Evolutionary conservation across 176 grass and related monocot genomes (phyloP), one percentile per base, ranked within the genome.

Genomic region (Cenchrus americanus): DNA sequence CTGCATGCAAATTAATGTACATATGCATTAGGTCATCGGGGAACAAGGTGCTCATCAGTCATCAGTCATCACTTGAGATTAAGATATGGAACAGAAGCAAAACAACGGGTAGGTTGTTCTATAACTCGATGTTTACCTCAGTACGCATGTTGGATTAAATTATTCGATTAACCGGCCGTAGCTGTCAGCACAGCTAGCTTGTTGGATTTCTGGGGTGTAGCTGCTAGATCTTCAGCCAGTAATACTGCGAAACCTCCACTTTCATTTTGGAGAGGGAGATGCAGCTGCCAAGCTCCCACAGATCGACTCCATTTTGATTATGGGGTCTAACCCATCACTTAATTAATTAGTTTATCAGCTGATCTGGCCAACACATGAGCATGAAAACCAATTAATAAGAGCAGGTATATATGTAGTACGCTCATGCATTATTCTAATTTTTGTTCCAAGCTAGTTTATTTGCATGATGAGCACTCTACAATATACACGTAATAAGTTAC

Each of bases 291-390:
- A 18, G 5, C 8, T 3, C 40, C 12, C 5, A 12, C 2, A 61
- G 55, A 46, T 41, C 8, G 8, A 60, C 4, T 17, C 40, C 55
- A 18, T 46, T 30, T 73, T 0, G 14, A 19, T 73, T 50, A 11
- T 73, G 47, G 58, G 43, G 49, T 78, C 58, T 63, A 78, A 64
- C 58, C 42, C 58, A 63, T 78, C 22, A 14, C 23, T 78, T 5
- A 26, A 0, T 52, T 46, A 1, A 5, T 21, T 46, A 1, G 0
- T 21, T 3, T 26, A 13, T 23, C 40, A 1, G 7, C 42, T 48
- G 58, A 8, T 17, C 59, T 78, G 59, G 15, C 30, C 42, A n/a
- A n/a, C n/a, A 30, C 1, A 48, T 7, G 23, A 46, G 1, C 3
- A 77, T 10, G 54, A 44, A 61, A 61, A 30, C 2, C 2, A 30